Evolutionary conservation across 139 green algal species (phyloP), one percentile per base, ranked within the genome.

Genomic region (Chlorella sp.): DNA sequence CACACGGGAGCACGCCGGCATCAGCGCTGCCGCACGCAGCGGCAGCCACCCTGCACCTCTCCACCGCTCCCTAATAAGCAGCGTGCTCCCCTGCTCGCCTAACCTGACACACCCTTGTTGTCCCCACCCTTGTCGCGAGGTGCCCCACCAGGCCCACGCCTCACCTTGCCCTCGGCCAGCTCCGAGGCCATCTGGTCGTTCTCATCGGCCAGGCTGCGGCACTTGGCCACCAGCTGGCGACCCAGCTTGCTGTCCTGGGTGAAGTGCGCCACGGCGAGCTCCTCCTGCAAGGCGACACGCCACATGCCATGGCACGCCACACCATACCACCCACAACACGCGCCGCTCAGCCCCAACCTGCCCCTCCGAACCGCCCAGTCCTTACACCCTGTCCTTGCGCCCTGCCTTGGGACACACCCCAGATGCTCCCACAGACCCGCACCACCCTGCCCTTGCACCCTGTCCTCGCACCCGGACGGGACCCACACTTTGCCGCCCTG

Each of bases 211-310:
- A 94, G 79, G 2, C 74, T 85, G 20, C 82, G 69, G 82, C 89
- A 94, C 75, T 94, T 94, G 76, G 88, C 82, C 85, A 94, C 87
- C 26, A 94, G 85, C 85, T 90, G 83, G 64, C 89, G 83, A 23
- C 89, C 89, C 49, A 84, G 75, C 73, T 92, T 92, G 77, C 74
- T 85, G 35, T 93, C 84, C 72, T 89, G 87, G 4, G 77, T 88
- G 78, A 93, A 94, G 60, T 74, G 77, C 30, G 87, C 80, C 22
- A 81, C 88, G 31, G 86, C 76, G 72, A 92, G 78, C 68, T 94
- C 89, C 70, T 92, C 83, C 63, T 88, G 80, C 66, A 83, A n/a
- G n/a, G n/a, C n/a, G n/a, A n/a, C 42, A 50, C 17, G 49, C 36
- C n/a, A n/a, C 31, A 55, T 14, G 24, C 60, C 60, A 30, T 14